Evolutionary conservation across 1,284 basidiomycete species (phyloP).

Genomic region (Austroboletus niveus): DNA sequence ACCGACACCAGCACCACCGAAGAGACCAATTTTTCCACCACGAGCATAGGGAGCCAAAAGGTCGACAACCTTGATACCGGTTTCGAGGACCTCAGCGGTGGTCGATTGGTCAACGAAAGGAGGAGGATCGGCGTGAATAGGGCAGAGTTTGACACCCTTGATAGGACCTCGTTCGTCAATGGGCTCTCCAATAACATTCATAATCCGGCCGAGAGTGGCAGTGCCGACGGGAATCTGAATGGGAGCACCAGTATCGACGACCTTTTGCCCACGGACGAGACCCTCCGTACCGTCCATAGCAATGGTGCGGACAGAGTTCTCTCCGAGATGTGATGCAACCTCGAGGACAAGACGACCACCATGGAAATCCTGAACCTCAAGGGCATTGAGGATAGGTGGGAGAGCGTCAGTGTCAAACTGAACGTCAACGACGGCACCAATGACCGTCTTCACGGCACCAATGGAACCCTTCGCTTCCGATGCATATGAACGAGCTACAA

Average conservation of each 20-base stretch:
- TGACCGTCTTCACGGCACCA: slow-evolving; percentile 91
- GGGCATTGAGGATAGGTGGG: slow-evolving; percentile 96
- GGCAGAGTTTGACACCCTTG: slow-evolving; percentile 86
- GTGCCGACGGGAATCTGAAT: slow-evolving; percentile 96
- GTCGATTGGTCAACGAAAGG: slow-evolving; percentile 98
- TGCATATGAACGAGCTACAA: slow-evolving; percentile 81
- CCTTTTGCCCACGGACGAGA: slow-evolving; percentile 98
- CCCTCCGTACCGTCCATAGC: slow-evolving; percentile 99
- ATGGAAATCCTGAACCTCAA: slow-evolving; percentile 92
- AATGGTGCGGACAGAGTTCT: slow-evolving; percentile 97
- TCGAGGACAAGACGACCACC: slow-evolving; percentile 95
- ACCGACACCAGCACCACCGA: slow-evolving; percentile 99
- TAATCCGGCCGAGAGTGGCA: slow-evolving; percentile 95
- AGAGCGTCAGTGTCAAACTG: slow-evolving; percentile 90
- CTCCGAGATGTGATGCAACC: slow-evolving; percentile 96
- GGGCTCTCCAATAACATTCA: slow-evolving; percentile 99
- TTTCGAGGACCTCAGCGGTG: slow-evolving; percentile 96
- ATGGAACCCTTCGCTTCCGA: slow-evolving; percentile 75
- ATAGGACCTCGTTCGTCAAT: slow-evolving; percentile 99
- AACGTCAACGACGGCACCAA: slow-evolving; percentile 99
- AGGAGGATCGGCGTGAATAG: slow-evolving; percentile 97
- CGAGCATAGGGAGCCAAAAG: slow-evolving; percentile 98
- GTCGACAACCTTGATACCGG: slow-evolving; percentile 99
- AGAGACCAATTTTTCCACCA: slow-evolving; percentile 99
- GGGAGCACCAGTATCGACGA: slow-evolving; percentile 93